phyloP scores from a whole-genome alignment of 2,329 filamentous ascomycete genomes.

The Pyrenophora seminiperda region DNA sequence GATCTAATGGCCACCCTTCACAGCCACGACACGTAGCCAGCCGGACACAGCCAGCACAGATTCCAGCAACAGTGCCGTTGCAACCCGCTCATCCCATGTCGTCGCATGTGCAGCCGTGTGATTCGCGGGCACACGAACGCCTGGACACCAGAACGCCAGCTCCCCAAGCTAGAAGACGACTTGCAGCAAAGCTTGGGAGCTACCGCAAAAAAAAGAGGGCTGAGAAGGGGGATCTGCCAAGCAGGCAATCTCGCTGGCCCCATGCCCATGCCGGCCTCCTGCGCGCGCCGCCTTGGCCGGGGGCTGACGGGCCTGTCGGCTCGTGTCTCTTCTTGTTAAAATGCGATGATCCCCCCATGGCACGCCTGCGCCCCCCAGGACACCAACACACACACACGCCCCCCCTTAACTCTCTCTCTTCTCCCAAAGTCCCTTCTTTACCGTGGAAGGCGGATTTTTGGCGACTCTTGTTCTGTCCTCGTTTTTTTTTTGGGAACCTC shows the following conservation, averaged over 20 bases:
- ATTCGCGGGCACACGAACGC: too few relatives aligned
- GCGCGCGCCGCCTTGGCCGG: slow-evolving; percentile 27
- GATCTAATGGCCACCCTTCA: too few relatives aligned
- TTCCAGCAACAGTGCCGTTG: slow-evolving; percentile 3
- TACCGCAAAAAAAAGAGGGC: slow-evolving; percentile 19
- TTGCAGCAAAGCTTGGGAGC: not conserved
- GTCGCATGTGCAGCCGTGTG: slow-evolving; percentile 6
- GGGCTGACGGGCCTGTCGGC: slow-evolving; percentile 30
- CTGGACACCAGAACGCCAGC: not conserved
- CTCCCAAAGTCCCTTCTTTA: slow-evolving; percentile 13
- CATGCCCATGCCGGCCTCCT: slow-evolving; percentile 25
- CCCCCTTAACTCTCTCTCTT: too few relatives aligned
- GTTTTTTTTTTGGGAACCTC: too few relatives aligned
- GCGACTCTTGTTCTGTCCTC: too few relatives aligned
- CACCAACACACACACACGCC: too few relatives aligned
- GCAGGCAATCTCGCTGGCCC: slow-evolving; percentile 30
- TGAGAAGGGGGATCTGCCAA: slow-evolving; percentile 26
- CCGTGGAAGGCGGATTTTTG: too few relatives aligned
- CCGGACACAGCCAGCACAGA: not conserved
- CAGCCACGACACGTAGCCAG: too few relatives aligned
- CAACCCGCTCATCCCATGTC: too few relatives aligned
- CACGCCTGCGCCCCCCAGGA: slow-evolving; percentile 8
- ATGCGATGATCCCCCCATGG: slow-evolving; percentile 27
- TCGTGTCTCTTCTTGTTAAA: slow-evolving; percentile 28
- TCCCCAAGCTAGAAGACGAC: slow-evolving; percentile 15